Percentiles rank a stretch among this genome's conserved stretches.
These are phyloP conservation scores for Kodamaea nitidulidarum DNA, from an alignment of 805 yeast genomes.

Conservation along the genomic window DNA sequence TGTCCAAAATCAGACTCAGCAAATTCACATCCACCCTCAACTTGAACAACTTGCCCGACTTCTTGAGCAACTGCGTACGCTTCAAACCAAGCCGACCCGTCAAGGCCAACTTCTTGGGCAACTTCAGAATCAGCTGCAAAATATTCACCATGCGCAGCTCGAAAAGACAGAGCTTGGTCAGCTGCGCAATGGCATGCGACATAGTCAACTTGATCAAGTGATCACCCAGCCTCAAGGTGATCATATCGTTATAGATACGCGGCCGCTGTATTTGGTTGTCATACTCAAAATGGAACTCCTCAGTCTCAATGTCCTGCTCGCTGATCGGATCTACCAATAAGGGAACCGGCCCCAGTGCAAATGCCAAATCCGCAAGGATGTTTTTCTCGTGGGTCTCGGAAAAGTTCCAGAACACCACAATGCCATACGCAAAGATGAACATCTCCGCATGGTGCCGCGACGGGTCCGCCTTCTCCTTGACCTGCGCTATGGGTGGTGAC, in stretches of 20 bases:
- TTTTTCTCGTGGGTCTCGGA: constrained; percentile 90
- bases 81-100: constrained; percentile 85
- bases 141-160: constrained; percentile 88
- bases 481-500: constrained; percentile 7
- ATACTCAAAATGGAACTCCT: constrained; percentile 76
- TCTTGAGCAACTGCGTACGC: constrained; percentile 77
- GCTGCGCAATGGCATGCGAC: constrained; percentile 96
- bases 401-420: constrained; percentile 97
- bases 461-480: constrained; percentile 29
- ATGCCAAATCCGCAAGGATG: constrained; percentile 84
- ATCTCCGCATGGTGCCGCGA: constrained; percentile 74
- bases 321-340: constrained; percentile 69
- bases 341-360: constrained; percentile 48
- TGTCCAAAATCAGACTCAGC: constrained; percentile 84
- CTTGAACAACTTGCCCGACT: constrained; percentile 87
- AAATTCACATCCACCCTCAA: constrained; percentile 90
- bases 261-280: constrained; percentile 60
- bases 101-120: constrained; percentile 85
- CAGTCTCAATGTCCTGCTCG: constrained; percentile 90
- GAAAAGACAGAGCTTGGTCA: constrained; percentile 84
- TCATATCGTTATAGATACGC: constrained; percentile 88
- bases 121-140: constrained; percentile 76
- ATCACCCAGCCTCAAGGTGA: constrained; percentile 85
- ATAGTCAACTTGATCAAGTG: constrained; percentile 88
- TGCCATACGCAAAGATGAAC: constrained; percentile 88